Conservation (phyloP, 139 green algal genomes). For the Haematococcus lacustris region DNA sequence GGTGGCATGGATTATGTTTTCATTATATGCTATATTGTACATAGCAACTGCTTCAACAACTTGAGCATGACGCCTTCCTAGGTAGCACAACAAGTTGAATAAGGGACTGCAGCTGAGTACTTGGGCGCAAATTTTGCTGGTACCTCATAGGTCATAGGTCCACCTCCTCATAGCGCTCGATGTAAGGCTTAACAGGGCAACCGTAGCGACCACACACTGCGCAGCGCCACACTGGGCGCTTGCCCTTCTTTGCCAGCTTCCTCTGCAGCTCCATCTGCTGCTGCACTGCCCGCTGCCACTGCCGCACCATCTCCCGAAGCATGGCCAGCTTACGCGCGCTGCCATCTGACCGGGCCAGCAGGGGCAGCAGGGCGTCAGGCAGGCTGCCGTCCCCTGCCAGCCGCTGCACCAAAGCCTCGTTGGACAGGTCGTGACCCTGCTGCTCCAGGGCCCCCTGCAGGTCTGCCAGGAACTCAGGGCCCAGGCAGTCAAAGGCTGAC, state of each 20-base stretch:
- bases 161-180: slow-evolving; percentile 32
- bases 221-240: slow-evolving; percentile 30
- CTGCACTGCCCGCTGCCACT: slow-evolving; percentile 11
- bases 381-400: slow-evolving; percentile 6
- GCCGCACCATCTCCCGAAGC: no score
- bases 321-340: not conserved
- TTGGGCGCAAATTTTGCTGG: no score
- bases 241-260: slow-evolving; percentile 13
- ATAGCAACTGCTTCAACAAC: no score
- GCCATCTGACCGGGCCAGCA: not conserved
- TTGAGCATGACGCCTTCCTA: no score
- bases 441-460: slow-evolving; percentile 18
- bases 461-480: no score
- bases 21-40: no score
- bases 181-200: slow-evolving; percentile 33
- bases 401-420: slow-evolving; percentile 7
- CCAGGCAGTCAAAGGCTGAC: no score
- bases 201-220: no score
- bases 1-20: no score
- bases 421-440: slow-evolving; percentile 18
- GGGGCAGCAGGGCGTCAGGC: slow-evolving; percentile 1
- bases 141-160: no score
- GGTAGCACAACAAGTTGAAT: no score
- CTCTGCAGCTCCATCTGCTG: slow-evolving; percentile 22
- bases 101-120: no score